Percentiles rank a stretch among this genome's conserved stretches.
Conservation (phyloP, 2,329 filamentous ascomycete genomes). For the Metarhizium rileyi region DNA sequence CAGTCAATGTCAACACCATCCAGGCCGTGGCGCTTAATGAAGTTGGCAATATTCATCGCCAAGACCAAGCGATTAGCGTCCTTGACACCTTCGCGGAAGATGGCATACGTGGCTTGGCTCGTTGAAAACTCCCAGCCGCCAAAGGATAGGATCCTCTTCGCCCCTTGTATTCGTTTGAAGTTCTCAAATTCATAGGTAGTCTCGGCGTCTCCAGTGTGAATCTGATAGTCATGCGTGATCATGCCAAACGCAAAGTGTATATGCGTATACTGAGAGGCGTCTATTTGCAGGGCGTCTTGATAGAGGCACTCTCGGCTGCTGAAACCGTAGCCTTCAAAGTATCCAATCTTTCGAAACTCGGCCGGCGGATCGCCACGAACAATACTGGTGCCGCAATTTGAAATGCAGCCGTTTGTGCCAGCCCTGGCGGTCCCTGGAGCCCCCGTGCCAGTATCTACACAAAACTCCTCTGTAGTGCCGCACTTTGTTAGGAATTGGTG, state of each 20-base stretch:
- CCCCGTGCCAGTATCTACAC: slow-evolving; percentile 19
- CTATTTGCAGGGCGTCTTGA: slow-evolving; percentile 19
- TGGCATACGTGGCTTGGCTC: slow-evolving; percentile 14
- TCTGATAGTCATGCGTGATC: slow-evolving; percentile 11
- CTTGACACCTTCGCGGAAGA: slow-evolving; percentile 20
- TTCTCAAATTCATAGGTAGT: slow-evolving; percentile 18
- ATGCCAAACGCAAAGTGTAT: slow-evolving; percentile 24
- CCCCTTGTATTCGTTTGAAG: slow-evolving; percentile 18
- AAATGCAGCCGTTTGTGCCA: slow-evolving; percentile 19
- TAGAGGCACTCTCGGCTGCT: slow-evolving; percentile 17
- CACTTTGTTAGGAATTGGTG: too few species aligned
- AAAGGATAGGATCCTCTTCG: slow-evolving; percentile 25
- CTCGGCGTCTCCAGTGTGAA: slow-evolving; percentile 12
- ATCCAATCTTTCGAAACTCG: slow-evolving; percentile 18
- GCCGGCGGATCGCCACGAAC: slow-evolving; percentile 16
- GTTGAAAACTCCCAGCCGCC: slow-evolving; percentile 26
- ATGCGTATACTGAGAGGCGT: slow-evolving; percentile 18
- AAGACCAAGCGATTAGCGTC: slow-evolving; percentile 28
- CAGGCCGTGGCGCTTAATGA: slow-evolving; percentile 28
- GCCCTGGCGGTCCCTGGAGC: slow-evolving; percentile 13
- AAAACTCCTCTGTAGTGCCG: slow-evolving; percentile 34
- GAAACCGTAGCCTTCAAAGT: slow-evolving; percentile 24
- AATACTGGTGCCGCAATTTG: slow-evolving; percentile 24
- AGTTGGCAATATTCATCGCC: slow-evolving; percentile 24
- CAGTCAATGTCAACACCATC: slow-evolving; percentile 37